These are phyloP conservation scores for Pyricularia sp. DNA, from an alignment of 2,329 filamentous ascomycete genomes.

Conservation along the genomic window DNA sequence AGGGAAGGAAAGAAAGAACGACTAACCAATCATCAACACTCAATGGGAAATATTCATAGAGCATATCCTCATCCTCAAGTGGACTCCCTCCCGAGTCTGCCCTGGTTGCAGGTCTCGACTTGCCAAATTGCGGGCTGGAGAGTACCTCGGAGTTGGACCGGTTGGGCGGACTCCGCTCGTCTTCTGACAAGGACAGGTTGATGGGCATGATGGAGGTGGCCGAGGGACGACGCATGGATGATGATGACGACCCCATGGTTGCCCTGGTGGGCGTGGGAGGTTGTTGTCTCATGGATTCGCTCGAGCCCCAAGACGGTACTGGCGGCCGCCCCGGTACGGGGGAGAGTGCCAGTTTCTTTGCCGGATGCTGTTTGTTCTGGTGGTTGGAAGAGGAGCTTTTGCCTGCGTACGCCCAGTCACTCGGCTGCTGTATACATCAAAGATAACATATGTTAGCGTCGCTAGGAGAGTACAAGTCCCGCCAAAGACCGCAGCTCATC, in stretches of 20 bases:
- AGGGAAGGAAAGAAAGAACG: neutral
- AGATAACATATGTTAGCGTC: neutral
- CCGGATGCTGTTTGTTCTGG: constrained; percentile 33
- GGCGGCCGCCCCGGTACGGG: constrained; percentile 42
- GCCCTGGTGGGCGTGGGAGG: constrained; percentile 13
- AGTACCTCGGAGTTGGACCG: constrained; percentile 33
- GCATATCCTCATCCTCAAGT: constrained; percentile 67
- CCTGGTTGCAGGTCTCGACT: constrained; percentile 17
- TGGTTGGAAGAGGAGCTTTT: constrained; percentile 16
- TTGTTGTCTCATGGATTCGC: constrained; percentile 16
- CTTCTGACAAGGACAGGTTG: constrained; percentile 49
- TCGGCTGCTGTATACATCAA: constrained; percentile 16
- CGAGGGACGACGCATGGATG: constrained; percentile 10
- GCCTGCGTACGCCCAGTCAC: constrained; percentile 31
- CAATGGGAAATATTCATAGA: constrained; percentile 93
- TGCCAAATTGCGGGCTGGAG: constrained; percentile 37
- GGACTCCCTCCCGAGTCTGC: constrained; percentile 42
- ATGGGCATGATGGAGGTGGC: constrained; percentile 25
- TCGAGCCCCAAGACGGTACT: constrained; percentile 39
- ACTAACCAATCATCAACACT: constrained; percentile 74
- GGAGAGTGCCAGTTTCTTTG: constrained; percentile 44
- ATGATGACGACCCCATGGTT: neutral
- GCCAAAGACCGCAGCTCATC: neutral
- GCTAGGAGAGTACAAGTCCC: neutral
- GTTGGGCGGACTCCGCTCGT: constrained; percentile 46